Conservation (phyloP, 129 eudicot genomes). For the Chrysanthemum seticuspe region DNA sequence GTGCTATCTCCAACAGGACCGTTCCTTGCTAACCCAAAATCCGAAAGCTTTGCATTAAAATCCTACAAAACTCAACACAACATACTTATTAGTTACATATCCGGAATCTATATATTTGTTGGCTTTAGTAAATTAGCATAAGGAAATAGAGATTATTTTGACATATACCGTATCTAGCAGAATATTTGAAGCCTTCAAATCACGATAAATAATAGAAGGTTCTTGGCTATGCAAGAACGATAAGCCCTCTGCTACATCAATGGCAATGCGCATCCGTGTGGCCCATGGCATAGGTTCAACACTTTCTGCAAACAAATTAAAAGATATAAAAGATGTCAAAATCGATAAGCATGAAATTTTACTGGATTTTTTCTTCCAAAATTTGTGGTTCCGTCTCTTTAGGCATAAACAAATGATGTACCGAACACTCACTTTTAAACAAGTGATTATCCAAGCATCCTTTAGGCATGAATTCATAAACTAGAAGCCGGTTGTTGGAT, state of each 20-base stretch:
- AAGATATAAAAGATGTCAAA: neutral
- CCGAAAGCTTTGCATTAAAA: constrained; percentile 70
- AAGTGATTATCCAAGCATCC: constrained; percentile 76
- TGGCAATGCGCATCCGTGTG: constrained; percentile 58
- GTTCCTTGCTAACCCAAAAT: constrained; percentile 69
- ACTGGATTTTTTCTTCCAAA: neutral
- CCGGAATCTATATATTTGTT: neutral
- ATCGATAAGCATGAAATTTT: neutral
- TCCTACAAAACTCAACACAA: constrained; percentile 37
- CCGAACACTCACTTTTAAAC: constrained; percentile 53
- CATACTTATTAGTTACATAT: neutral
- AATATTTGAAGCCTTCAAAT: constrained; percentile 69
- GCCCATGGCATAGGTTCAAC: constrained; percentile 66
- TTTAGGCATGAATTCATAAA: constrained; percentile 72
- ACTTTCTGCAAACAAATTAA: constrained; percentile 36
- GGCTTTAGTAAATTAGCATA: neutral
- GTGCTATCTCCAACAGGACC: constrained; percentile 76
- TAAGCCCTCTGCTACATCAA: constrained; percentile 68
- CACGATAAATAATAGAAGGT: constrained; percentile 61
- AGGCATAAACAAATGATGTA: neutral
- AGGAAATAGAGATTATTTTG: neutral
- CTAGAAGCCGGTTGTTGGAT: constrained; percentile 54
- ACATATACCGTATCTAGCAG: constrained; percentile 65
- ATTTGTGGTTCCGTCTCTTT: constrained; percentile 3
- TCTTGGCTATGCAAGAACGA: constrained; percentile 67